Evolutionary conservation across 2,329 filamentous ascomycete genomes (phyloP).

Genomic region (Colletotrichum tabaci): DNA sequence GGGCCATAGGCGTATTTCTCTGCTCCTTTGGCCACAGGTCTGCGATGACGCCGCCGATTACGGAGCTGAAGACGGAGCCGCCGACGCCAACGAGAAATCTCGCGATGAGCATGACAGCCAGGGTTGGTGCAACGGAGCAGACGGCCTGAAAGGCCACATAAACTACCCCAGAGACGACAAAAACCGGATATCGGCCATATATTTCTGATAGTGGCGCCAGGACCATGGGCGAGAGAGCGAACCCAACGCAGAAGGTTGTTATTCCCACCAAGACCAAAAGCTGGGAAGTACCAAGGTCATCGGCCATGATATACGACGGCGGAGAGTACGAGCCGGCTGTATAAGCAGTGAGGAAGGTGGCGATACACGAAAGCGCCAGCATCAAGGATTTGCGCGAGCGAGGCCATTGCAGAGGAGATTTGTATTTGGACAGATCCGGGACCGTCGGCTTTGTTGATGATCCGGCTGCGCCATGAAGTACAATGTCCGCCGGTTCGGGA

Average conservation of each 20-base stretch:
- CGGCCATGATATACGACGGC: constrained; percentile 74
- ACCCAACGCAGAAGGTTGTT: constrained; percentile 86
- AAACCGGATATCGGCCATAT: constrained; percentile 88
- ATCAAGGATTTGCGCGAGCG: constrained; percentile 77
- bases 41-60: constrained; percentile 92
- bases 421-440: constrained; percentile 77
- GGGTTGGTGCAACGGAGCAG: constrained; percentile 78
- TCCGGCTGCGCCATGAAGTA: constrained; percentile 30
- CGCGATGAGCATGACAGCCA: constrained; percentile 81
- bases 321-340: constrained; percentile 86
- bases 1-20: constrained; percentile 89
- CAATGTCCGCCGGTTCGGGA: constrained; percentile 49
- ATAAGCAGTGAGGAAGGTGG: constrained; percentile 85
- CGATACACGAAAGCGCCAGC: constrained; percentile 81
- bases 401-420: constrained; percentile 83
- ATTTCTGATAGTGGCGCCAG: constrained; percentile 91
- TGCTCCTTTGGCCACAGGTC: constrained; percentile 86
- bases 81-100: constrained; percentile 86
- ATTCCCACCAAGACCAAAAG: constrained; percentile 82
- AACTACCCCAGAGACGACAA: constrained; percentile 79
- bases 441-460: constrained; percentile 64
- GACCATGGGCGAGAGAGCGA: constrained; percentile 87
- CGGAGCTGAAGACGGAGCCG: constrained; percentile 84
- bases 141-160: constrained; percentile 81
- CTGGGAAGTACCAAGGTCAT: constrained; percentile 75